These are phyloP conservation scores for Limtongia smithiae DNA, from an alignment of 805 yeast species.

Conservation along the genomic window DNA sequence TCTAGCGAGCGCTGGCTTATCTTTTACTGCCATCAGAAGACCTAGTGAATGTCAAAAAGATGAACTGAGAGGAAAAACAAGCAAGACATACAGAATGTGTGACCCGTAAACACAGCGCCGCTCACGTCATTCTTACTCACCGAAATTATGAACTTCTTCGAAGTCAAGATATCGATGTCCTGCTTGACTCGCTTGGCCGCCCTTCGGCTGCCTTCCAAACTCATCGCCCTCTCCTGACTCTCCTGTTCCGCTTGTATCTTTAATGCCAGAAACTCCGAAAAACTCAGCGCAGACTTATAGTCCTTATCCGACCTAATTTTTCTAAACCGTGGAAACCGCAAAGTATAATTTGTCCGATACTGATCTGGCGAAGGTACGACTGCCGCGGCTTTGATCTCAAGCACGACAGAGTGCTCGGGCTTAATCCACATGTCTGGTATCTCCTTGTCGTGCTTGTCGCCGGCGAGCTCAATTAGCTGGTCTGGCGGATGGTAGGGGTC, in stretches of 20 bases:
- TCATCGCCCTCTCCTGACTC: constrained; percentile 40
- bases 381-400: constrained; percentile 81
- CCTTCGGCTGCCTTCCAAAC: constrained; percentile 12
- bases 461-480: constrained; percentile 29
- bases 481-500: constrained; percentile 43
- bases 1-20: constrained; percentile 35
- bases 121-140: constrained; percentile 3
- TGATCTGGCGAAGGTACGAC: constrained; percentile 48
- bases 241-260: constrained; percentile 32
- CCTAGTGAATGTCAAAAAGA: not conserved
- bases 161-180: constrained; percentile 8
- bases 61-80: no score
- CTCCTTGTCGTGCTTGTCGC: constrained; percentile 30
- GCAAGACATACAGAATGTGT: constrained; percentile 9
- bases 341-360: constrained; percentile 64
- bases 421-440: constrained; percentile 74
- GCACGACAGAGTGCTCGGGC: constrained; percentile 70
- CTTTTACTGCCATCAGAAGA: constrained; percentile 2
- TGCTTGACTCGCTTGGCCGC: constrained; percentile 7
- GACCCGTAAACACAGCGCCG: constrained; percentile 10
- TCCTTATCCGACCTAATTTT: constrained; percentile 66
- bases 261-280: constrained; percentile 20
- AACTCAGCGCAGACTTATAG: constrained; percentile 35
- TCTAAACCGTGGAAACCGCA: constrained; percentile 73
- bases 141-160: not conserved